Evolutionary conservation across 108 stramenopile species (phyloP), one percentile per base, ranked within the genome.

Genomic region (Parmales sp.): DNA sequence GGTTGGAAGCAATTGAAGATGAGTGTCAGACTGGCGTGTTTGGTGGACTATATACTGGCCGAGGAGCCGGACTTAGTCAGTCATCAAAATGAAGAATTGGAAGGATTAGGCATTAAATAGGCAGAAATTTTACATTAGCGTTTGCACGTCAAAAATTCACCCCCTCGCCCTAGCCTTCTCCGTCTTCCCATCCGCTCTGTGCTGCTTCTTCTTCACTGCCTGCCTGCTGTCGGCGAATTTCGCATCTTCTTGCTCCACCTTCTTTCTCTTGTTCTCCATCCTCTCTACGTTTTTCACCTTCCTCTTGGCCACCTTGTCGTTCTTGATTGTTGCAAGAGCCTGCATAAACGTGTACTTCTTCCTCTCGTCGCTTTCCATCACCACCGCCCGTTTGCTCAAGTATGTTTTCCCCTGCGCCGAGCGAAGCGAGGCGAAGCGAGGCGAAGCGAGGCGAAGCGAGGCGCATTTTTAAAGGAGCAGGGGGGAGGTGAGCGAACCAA

Each of bases 341-440:
- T 93, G 92, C 1, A 93, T 38, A 54, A 91, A 88, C 16, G 86
- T 80, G 43, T 78, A 71, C 64, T 90, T 89, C 66, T 83, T 86
- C 78, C 82, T 85, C 49, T 90, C 90, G 20, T 76, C 84, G 28
- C 76, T 69, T 8, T 90, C 89, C 87, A 89, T 82, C 4, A 89
- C 80, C 26, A 88, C 76, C 73, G 91, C 89, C 22, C 91, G 85
- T 65, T 88, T 89, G 43, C 75, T 72, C 36, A 82, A 76, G 81
- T 93, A 93, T 38, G 87, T 86, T n/a, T n/a, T n/a, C n/a, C n/a
- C n/a, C n/a, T n/a, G n/a, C n/a, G n/a, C n/a, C n/a, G n/a, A n/a
- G n/a, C n/a, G n/a, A n/a, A n/a, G n/a, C n/a, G n/a, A n/a, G n/a
- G n/a, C n/a, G n/a, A n/a, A n/a, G n/a, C n/a, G n/a, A n/a, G n/a